Base-by-base conservation (phyloP, 345 rosid species). In the Excoecaria cochinchinensis region DNA sequence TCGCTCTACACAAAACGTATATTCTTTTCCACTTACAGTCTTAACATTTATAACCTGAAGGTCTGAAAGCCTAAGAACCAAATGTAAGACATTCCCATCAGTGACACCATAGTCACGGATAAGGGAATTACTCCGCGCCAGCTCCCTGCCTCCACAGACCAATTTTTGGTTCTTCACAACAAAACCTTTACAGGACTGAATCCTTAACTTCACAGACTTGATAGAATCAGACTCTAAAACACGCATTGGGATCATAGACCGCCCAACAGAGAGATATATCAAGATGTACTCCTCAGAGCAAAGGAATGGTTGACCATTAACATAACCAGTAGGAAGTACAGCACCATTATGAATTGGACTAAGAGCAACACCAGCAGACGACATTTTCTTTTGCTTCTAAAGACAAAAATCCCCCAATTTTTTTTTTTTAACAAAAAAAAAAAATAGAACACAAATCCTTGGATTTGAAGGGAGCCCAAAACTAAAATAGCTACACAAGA, bases 21-120 rank as follows among this genome's bases (percentile, higher is more conserved):
- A 87, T 47, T 87, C 90, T 70, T 89, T 88, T 57, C 95, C 95
- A 40, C 81, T 74, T 0, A 78, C 57, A 7, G 94, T 90, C 84
- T 70, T 88, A 8, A 92, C 95, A 69, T 80, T 84, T 61, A 92
- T 89, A 58, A 83, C 83, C 83, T 85, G 95, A 57, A 92, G 87
- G 79, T 92, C 89, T 38, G 89, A 86, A 53, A 89, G 89, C 89
- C 81, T 92, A 21, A 92, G 89, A 61, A 92, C 92, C 85, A 92
- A 69, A 83, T 92, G 95, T 57, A 92, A 82, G 24, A 90, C 87
- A 79, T 92, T 87, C 3, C 97, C 95, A 68, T 90, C 83, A 7
- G 76, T 71, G 3, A 92, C 90, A 36, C 95, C 93, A 64, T 92
- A 92, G 17, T 92, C 92, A 63, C 88, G 86, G 50, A 92, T 80